Evolutionary conservation across 106 monocot genomes (phyloP), one percentile per base, ranked within the genome.

Genomic region (Triglochin maritima): DNA sequence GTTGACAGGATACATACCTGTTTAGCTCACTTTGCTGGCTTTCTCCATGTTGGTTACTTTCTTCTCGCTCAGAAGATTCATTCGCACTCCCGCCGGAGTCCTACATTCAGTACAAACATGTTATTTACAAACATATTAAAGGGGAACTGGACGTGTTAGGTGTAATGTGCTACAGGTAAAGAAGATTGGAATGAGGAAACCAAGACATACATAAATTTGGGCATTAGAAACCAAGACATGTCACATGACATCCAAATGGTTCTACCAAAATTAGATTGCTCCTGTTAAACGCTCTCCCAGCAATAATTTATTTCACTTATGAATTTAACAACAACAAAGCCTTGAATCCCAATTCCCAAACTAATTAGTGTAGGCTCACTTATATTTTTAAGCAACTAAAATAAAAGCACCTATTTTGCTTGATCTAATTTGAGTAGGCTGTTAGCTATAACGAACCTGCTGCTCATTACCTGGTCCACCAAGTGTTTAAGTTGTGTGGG

Each of bases 31-130:
- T 88, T 82, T 80, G 85, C 60, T 67, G 79, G 17, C 52, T 75
- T 72, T 84, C 91, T 64, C 91, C 96, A 61, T 69, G 78, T 65
- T 64, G 15, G 46, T 66, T 82, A 64, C 76, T 82, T 15, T 73
- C 85, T 77, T 82, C 80, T 71, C 56, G 86, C 45, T 91, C 88
- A 60, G 81, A 45, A 42, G 88, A 72, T 62, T 71, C 81, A 77
- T 81, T 78, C 47, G 74, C 80, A 79, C 72, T 69, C 49, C 65
- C 71, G 69, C 68, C 83, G 64, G 76, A 43, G 47, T 95, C 94
- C 94, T 94, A 68, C 3, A 45, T 49, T 73, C 44, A 12, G 65
- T 50, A 67, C 60, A 45, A n/a, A 1, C 16, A 44, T 11, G 4
- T 50, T 51, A 49, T 45, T 8, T 62, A 13, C 1, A 62, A 50